A percentile compares a stretch with the other conserved stretches of the same genome.
Conservation (phyloP, 164 flowering plant genomes). For the Piper longum region DNA sequence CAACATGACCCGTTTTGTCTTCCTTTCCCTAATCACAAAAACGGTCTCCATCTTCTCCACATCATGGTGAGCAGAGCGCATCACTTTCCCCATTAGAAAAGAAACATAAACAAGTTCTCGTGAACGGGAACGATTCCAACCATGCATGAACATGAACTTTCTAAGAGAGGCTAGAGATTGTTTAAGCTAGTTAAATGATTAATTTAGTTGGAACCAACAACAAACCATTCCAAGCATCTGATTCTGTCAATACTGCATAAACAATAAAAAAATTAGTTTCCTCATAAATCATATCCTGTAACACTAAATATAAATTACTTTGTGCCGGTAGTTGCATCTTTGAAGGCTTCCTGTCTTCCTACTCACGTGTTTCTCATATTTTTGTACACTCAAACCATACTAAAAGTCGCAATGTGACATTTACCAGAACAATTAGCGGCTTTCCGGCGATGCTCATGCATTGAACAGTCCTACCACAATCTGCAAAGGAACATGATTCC, state of each 20-base stretch:
- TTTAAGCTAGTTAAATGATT: too few species aligned
- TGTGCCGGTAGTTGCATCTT: neutral
- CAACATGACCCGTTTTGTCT: neutral
- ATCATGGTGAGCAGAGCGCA: neutral
- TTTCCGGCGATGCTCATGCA: neutral
- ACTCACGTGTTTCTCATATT: neutral
- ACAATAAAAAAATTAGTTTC: neutral
- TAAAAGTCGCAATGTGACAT: neutral
- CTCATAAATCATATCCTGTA: neutral
- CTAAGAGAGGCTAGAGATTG: neutral
- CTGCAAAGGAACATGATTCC: too few species aligned
- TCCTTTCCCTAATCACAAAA: constrained; percentile 2
- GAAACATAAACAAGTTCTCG: neutral
- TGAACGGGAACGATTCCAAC: neutral
- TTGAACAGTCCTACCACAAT: neutral
- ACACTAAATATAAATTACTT: neutral
- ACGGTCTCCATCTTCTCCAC: neutral
- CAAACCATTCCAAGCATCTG: neutral
- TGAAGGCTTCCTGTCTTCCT: neutral
- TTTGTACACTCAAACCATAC: neutral
- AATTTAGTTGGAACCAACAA: neutral
- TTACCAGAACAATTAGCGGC: neutral
- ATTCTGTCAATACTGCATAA: neutral
- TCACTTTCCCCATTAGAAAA: neutral
- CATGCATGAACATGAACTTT: neutral